These are phyloP conservation scores for Russula sp. DNA, from an alignment of 768 basidiomycete species.

Conservation along the genomic window DNA sequence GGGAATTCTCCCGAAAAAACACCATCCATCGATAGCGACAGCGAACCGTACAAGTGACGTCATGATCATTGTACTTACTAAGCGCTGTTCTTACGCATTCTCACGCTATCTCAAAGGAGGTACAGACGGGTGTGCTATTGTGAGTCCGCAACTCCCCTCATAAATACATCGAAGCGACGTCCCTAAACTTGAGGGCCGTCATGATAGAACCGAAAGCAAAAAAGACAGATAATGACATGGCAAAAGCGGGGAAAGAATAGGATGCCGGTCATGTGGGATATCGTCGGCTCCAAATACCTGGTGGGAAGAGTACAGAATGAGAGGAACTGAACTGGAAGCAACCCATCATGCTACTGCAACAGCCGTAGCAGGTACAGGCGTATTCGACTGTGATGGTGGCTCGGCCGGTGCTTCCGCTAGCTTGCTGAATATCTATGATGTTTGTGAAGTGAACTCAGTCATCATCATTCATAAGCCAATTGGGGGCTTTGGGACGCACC, in stretches of 20 bases:
- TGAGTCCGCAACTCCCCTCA: neutral
- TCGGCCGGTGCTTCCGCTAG: slow-evolving; percentile 9
- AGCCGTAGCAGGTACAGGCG: slow-evolving; percentile 12
- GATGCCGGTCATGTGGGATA: slow-evolving; percentile 13
- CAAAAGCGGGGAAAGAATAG: neutral
- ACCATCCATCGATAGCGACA: too few relatives aligned
- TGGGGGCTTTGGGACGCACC: slow-evolving; percentile 34
- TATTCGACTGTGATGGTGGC: slow-evolving; percentile 14
- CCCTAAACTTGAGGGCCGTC: neutral
- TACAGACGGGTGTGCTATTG: neutral
- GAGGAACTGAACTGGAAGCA: neutral
- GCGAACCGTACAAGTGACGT: neutral
- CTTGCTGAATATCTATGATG: slow-evolving; percentile 22
- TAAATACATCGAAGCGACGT: slow-evolving; percentile 1
- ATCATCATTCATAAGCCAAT: neutral
- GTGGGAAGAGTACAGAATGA: neutral
- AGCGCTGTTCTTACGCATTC: neutral
- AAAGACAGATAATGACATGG: neutral
- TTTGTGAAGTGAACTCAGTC: neutral
- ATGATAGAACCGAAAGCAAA: neutral
- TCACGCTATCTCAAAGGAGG: neutral
- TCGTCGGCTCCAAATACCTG: slow-evolving; percentile 14
- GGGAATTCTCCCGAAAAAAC: too few relatives aligned
- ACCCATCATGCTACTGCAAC: slow-evolving; percentile 18
- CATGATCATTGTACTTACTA: neutral